These are phyloP conservation scores for Ilex aquifolium DNA, from an alignment of 257 asterid genomes.

Conservation along the genomic window DNA sequence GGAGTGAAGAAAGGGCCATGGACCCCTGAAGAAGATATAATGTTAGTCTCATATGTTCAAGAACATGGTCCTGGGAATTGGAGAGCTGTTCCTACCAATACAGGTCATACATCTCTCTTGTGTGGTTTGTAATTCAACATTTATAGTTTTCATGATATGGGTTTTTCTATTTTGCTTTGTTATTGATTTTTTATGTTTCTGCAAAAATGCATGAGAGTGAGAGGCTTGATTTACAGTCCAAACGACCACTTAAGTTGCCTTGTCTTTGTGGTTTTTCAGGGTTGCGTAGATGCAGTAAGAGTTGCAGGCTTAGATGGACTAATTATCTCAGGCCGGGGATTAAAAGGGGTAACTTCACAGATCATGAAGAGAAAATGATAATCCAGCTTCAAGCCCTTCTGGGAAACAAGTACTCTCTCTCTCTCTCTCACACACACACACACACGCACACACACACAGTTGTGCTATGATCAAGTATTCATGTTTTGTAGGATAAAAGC, in stretches of 20 bases:
- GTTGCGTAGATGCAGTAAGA: slow-evolving; percentile 83
- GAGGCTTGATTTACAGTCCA: too few species aligned
- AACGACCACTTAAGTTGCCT: too few species aligned
- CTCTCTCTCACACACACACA: neutral
- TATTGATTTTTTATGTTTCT: too few species aligned
- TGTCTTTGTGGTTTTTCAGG: slow-evolving; percentile 30
- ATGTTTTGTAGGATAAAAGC: too few species aligned
- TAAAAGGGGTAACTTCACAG: slow-evolving; percentile 75
- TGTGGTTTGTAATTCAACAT: neutral
- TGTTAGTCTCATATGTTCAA: slow-evolving; percentile 78
- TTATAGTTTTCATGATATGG: neutral
- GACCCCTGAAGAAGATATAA: slow-evolving; percentile 95
- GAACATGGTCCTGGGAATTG: slow-evolving; percentile 91
- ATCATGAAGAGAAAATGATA: slow-evolving; percentile 85
- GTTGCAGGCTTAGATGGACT: slow-evolving; percentile 95
- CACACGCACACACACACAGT: too few species aligned
- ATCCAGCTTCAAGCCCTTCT: slow-evolving; percentile 91
- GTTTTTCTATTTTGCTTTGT: too few species aligned
- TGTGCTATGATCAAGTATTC: too few species aligned
- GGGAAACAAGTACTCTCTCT: slow-evolving; percentile 71
- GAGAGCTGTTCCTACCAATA: slow-evolving; percentile 72
- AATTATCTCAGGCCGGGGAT: slow-evolving; percentile 93
- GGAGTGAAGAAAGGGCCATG: slow-evolving; percentile 96
- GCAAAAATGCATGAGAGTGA: too few species aligned
- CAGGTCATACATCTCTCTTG: slow-evolving; percentile 34